Evolutionary conservation across 208 protist species (phyloP).

Genomic region (Leishmania tropica): DNA sequence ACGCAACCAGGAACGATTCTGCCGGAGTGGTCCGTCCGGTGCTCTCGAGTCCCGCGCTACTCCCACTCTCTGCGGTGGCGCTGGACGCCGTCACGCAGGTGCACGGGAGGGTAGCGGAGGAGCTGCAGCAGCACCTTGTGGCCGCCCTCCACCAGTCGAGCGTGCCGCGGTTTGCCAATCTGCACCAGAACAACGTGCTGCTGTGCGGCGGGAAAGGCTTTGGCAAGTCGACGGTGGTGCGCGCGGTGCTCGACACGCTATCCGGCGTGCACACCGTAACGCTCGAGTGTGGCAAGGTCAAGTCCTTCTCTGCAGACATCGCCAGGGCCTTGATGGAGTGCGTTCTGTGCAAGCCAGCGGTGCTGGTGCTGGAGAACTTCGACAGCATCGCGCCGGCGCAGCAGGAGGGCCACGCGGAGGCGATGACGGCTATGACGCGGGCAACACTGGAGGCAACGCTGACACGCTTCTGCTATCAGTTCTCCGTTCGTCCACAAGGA

Average conservation of each 20-base stretch:
- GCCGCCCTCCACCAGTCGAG: constrained; percentile 34
- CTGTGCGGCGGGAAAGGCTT: constrained; percentile 84
- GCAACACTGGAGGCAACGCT: constrained; percentile 65
- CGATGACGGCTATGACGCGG: constrained; percentile 64
- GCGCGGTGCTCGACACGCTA: constrained; percentile 46
- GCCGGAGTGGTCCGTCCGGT: not conserved
- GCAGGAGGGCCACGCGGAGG: constrained; percentile 63
- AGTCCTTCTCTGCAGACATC: constrained; percentile 50
- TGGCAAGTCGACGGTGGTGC: constrained; percentile 77
- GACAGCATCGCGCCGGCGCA: constrained; percentile 79
- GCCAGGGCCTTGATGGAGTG: constrained; percentile 60
- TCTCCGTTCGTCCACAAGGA: constrained; percentile 22
- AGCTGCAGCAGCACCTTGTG: constrained; percentile 50
- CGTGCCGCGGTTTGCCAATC: constrained; percentile 22
- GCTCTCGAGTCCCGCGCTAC: not conserved
- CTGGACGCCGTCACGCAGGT: constrained; percentile 49
- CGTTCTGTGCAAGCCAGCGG: constrained; percentile 74
- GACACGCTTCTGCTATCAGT: constrained; percentile 45
- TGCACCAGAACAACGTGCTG: constrained; percentile 65
- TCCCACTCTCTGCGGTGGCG: constrained; percentile 2
- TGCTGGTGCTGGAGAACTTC: constrained; percentile 89
- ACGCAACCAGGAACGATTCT: not conserved
- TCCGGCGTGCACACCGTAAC: constrained; percentile 52
- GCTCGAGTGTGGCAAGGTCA: constrained; percentile 62
- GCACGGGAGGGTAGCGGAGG: constrained; percentile 50